A percentile compares a stretch with the other conserved stretches of the same genome.
These are phyloP conservation scores for Bullera alba DNA, from an alignment of 768 basidiomycete species.

Conservation along the genomic window DNA sequence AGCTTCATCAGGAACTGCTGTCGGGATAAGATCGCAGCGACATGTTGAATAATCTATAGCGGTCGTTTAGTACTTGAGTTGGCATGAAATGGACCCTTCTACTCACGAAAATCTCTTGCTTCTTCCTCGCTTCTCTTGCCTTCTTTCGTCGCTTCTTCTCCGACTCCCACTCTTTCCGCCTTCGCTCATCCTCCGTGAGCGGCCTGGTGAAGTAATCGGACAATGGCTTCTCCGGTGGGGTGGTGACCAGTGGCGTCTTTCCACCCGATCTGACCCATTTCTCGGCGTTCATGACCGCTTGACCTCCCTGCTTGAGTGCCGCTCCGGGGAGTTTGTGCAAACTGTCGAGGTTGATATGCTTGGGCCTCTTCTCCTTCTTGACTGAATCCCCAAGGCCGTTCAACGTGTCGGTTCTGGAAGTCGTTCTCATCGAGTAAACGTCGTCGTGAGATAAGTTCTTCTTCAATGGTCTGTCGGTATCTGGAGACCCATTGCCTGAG, in stretches of 20 bases:
- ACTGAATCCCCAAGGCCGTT: neutral
- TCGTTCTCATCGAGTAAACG: constrained; percentile 12
- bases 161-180: constrained; percentile 46
- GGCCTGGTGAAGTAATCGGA: constrained; percentile 40
- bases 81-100: too few relatives aligned
- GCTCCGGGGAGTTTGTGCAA: constrained; percentile 21
- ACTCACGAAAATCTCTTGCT: constrained; percentile 69
- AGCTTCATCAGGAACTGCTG: constrained; percentile 81
- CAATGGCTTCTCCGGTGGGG: constrained; percentile 37
- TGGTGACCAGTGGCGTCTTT: constrained; percentile 30
- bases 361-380: constrained; percentile 6
- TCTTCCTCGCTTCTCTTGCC: constrained; percentile 55
- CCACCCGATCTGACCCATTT: constrained; percentile 36
- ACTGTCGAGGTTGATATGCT: constrained; percentile 14
- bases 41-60: constrained; percentile 67
- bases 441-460: constrained; percentile 25
- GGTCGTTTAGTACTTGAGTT: neutral
- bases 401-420: neutral
- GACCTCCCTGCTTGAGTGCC: constrained; percentile 19
- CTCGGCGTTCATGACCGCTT: constrained; percentile 32
- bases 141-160: constrained; percentile 51
- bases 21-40: constrained; percentile 70
- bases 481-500: constrained; percentile 16
- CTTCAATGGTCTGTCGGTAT: constrained; percentile 7
- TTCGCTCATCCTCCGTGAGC: constrained; percentile 40